A percentile compares a stretch with the other conserved stretches of the same genome.
Conservation (phyloP, 257 asterid genomes). For the Solanum piurae region DNA sequence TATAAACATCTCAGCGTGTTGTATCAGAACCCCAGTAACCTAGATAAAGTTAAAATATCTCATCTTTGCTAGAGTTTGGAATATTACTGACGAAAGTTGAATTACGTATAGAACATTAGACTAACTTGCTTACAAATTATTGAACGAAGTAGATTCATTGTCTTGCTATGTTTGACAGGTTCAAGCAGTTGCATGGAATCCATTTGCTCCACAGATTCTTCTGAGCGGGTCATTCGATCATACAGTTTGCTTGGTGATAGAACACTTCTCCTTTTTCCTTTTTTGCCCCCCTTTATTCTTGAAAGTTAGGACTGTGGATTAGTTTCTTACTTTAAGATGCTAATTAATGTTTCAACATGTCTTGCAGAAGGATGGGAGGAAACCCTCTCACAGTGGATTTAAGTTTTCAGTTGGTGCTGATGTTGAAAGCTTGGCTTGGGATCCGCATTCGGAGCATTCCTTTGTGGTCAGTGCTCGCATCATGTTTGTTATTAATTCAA, state of each 20-base stretch:
- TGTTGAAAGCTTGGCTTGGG: slow-evolving; percentile 92
- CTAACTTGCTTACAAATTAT: neutral
- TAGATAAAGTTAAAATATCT: neutral
- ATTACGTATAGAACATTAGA: neutral
- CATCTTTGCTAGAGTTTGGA: neutral
- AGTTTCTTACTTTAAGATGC: neutral
- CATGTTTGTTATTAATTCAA: slow-evolving; percentile 3
- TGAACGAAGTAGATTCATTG: neutral
- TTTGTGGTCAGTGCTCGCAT: slow-evolving; percentile 64
- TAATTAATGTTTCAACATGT: slow-evolving; percentile 2
- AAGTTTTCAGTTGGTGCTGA: slow-evolving; percentile 63
- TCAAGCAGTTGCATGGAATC: slow-evolving; percentile 93
- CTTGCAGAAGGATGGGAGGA: slow-evolving; percentile 64
- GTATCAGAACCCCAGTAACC: neutral
- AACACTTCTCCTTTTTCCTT: neutral
- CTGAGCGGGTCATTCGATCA: slow-evolving; percentile 90
- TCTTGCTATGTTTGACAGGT: slow-evolving; percentile 34
- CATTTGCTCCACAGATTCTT: slow-evolving; percentile 59
- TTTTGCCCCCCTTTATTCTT: neutral
- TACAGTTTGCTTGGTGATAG: slow-evolving; percentile 54
- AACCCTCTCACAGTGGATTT: slow-evolving; percentile 38
- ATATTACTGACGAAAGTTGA: neutral
- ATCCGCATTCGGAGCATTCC: slow-evolving; percentile 76
- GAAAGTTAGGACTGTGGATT: neutral
- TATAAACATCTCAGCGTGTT: neutral